A percentile compares a stretch with the other conserved stretches of the same genome.
Evolutionary conservation across 768 basidiomycete species (phyloP).

Genomic region (Rhodotorula toruloides): DNA sequence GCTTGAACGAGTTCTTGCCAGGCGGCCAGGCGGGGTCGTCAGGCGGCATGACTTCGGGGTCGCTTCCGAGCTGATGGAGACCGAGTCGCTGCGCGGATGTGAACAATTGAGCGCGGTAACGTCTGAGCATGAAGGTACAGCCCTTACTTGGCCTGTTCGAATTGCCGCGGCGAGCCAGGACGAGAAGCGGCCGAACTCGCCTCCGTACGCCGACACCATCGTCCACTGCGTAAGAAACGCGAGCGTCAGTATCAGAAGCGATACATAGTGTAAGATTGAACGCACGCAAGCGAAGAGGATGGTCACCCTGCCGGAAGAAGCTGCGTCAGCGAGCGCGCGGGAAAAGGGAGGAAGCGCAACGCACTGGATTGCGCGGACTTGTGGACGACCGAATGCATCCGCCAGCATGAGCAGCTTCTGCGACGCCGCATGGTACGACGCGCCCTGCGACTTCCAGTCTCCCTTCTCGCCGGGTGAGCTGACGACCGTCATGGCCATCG

Average conservation of each 20-base stretch:
- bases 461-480: background rate
- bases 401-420: slow-evolving; percentile 15
- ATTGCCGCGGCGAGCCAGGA: slow-evolving; percentile 22
- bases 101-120: background rate
- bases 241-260: background rate
- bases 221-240: slow-evolving; percentile 23
- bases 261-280: no score
- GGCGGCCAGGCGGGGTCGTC: slow-evolving; percentile 30
- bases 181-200: slow-evolving; percentile 25
- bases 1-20: slow-evolving; percentile 36
- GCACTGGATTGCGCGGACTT: slow-evolving; percentile 22
- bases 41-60: slow-evolving; percentile 27
- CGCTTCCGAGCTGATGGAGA: slow-evolving; percentile 25
- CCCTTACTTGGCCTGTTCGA: slow-evolving; percentile 2
- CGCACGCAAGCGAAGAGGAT: slow-evolving; percentile 20
- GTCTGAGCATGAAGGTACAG: no score
- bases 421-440: slow-evolving; percentile 7
- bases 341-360: background rate
- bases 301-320: background rate
- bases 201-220: slow-evolving; percentile 7
- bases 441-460: background rate
- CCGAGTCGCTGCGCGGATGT: slow-evolving; percentile 6
- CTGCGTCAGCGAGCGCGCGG: no score
- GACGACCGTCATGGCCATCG: background rate
- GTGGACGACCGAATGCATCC: slow-evolving; percentile 14